Evolutionary conservation across 148 eudicot species (phyloP), one percentile per base, ranked within the genome.

Genomic region (Hydrangea macrophylla): DNA sequence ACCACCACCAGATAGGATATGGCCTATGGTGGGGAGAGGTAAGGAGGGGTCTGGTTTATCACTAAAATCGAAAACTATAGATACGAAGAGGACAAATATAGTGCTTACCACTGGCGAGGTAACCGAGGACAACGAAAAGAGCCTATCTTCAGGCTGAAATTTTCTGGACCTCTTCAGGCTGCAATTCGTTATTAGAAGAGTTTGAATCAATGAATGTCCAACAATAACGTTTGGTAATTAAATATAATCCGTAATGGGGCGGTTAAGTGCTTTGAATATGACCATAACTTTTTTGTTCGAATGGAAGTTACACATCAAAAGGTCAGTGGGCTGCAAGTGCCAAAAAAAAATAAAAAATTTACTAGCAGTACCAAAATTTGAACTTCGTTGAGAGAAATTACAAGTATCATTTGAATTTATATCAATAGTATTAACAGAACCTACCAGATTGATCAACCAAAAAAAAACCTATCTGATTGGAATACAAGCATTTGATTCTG

Each of bases 81-180:
- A n/a, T n/a, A n/a, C n/a, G n/a, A n/a, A n/a, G n/a, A n/a, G n/a
- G n/a, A n/a, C n/a, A n/a, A n/a, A n/a, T n/a, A n/a, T 66, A 20
- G 13, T 81, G 67, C 85, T 27, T 86, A 90, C 97, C 77, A 89
- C 90, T 55, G 93, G 97, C 31, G 97, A 88, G 54, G 89, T 86
- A 71, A 86, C 81, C 12, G 97, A 90, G 58, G 97, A 90, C 65
- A 90, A 74, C 39, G 94, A 90, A 72, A 88, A 90, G 28, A 90
- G 74, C 75, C 97, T 88, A 78, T 89, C 96, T 79, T 90, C 94
- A 39, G 83, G 86, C 83, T 88, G 97, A 69, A 90, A 86, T 82
- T 88, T 90, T 74, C 86, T 88, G 35, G 94, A 83, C 60, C 91
- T 80, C 76, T 90, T 90, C 53, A 84, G 65, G 80, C 96, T 90